Evolutionary conservation across 2,329 filamentous ascomycete species (phyloP).

Genomic region (Ceratocystis cubensis): DNA sequence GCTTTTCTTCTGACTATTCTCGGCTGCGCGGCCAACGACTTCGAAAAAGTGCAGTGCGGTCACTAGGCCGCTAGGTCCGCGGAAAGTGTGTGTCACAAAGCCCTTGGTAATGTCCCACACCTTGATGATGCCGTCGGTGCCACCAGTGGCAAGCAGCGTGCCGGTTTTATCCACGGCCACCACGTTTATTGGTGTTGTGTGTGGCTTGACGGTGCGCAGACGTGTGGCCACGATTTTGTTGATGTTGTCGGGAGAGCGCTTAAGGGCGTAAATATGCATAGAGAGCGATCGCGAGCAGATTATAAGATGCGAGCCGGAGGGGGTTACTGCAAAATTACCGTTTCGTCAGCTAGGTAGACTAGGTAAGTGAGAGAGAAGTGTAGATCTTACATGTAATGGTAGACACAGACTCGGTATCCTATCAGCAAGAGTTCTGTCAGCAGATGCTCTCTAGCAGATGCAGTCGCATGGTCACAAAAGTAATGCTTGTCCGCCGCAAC

Average conservation of each 20-base stretch:
- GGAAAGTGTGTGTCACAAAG: conserved; percentile 88
- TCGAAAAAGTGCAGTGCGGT: conserved; percentile 90
- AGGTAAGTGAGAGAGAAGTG: background rate
- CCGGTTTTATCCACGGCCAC: conserved; percentile 70
- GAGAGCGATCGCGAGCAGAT: conserved; percentile 90
- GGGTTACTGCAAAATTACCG: conserved; percentile 50
- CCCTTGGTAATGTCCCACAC: conserved; percentile 90
- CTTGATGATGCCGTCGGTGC: conserved; percentile 86
- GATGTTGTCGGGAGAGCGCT: conserved; percentile 42
- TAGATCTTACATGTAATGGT: conserved; percentile 47
- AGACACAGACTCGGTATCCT: conserved; percentile 72
- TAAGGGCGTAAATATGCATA: conserved; percentile 79
- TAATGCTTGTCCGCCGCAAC: conserved; percentile 20
- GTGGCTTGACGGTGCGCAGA: conserved; percentile 72
- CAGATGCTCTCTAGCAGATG: conserved; percentile 12
- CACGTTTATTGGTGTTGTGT: conserved; percentile 78
- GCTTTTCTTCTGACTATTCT: conserved; percentile 31
- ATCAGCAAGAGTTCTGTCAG: conserved; percentile 24
- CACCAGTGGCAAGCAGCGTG: conserved; percentile 81
- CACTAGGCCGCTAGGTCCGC: conserved; percentile 80
- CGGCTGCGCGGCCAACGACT: conserved; percentile 39
- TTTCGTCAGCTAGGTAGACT: conserved; percentile 1
- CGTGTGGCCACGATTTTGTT: conserved; percentile 51
- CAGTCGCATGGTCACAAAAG: background rate
- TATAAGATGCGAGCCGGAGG: conserved; percentile 75